Evolutionary conservation across 1,284 basidiomycete species (phyloP).

Genomic region (Ustilago shanxiensis): DNA sequence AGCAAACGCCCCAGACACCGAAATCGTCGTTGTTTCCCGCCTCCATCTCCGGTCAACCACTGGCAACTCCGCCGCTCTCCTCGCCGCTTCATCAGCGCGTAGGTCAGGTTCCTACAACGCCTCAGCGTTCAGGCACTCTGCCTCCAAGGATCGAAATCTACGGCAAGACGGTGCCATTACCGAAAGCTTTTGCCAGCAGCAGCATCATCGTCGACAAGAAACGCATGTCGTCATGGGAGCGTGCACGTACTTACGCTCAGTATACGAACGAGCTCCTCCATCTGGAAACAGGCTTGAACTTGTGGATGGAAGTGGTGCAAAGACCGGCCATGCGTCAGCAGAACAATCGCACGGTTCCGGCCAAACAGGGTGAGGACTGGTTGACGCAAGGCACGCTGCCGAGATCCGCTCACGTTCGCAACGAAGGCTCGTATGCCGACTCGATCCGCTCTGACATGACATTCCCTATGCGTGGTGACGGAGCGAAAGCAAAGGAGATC

Average conservation of each 20-base stretch:
- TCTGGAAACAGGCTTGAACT: conserved; percentile 47
- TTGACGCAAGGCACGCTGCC: conserved; percentile 23
- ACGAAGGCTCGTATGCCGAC: conserved; percentile 56
- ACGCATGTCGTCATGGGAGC: conserved; percentile 56
- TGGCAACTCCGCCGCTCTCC: conserved; percentile 20
- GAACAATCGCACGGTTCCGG: conserved; percentile 15
- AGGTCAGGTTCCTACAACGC: conserved; percentile 4
- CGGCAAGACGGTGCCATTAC: conserved; percentile 57
- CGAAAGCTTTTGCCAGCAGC: conserved; percentile 48
- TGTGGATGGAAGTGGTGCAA: conserved; percentile 59
- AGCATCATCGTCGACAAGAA: conserved; percentile 51
- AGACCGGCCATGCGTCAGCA: conserved; percentile 51
- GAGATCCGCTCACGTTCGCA: conserved; percentile 33
- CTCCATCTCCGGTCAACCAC: conserved; percentile 9
- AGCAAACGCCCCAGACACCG: conserved; percentile 14
- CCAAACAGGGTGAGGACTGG: conserved; percentile 19
- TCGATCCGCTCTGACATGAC: conserved; percentile 63
- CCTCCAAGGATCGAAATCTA: conserved; percentile 50
- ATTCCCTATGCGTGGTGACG: conserved; percentile 65
- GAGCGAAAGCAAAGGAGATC: conserved; percentile 63
- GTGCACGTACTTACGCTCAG: conserved; percentile 56
- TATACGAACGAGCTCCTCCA: conserved; percentile 59
- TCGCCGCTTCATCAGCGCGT: conserved; percentile 27
- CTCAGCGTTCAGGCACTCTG: conserved; percentile 4
- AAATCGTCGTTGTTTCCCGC: conserved; percentile 10